Percentiles rank a stretch among this genome's conserved stretches.
phyloP scores from a whole-genome alignment of 345 rosid species.

The Turritis glabra region DNA sequence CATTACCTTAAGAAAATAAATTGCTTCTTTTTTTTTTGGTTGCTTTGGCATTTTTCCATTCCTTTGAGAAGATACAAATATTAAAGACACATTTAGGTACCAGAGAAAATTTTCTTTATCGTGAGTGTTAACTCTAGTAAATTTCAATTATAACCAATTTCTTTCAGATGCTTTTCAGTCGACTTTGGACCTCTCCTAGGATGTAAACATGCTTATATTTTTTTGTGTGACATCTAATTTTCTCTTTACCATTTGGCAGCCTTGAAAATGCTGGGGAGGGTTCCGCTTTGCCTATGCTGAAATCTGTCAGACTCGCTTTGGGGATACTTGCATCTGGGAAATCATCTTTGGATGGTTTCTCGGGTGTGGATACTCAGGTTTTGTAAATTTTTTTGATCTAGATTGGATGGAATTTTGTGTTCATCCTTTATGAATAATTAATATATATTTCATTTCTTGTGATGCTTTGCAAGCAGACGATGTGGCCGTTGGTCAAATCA shows the following conservation, averaged over 20 bases:
- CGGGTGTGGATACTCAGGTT: constrained; percentile 74
- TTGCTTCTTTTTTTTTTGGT: background rate
- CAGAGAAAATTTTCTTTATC: background rate
- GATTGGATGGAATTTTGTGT: constrained; percentile 1
- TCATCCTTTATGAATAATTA: background rate
- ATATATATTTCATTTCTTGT: constrained; percentile 1
- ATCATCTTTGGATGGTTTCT: constrained; percentile 49
- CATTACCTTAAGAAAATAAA: background rate
- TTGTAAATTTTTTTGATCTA: background rate
- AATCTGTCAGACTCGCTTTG: constrained; percentile 71
- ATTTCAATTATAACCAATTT: background rate
- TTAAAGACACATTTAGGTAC: background rate
- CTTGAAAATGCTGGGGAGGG: constrained; percentile 97
- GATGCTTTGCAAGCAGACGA: constrained; percentile 55
- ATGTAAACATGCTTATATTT: background rate
- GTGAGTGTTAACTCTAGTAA: background rate
- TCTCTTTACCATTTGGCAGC: constrained; percentile 48
- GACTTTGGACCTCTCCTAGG: background rate
- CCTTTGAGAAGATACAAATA: background rate
- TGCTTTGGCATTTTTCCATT: constrained; percentile 17
- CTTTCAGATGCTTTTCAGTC: background rate
- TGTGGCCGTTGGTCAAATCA: constrained; percentile 85
- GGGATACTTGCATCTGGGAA: constrained; percentile 61
- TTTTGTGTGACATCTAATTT: background rate
- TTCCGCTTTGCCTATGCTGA: constrained; percentile 83